Evolutionary conservation across 805 yeast species (phyloP).

Genomic region (Pichia cabralensis): DNA sequence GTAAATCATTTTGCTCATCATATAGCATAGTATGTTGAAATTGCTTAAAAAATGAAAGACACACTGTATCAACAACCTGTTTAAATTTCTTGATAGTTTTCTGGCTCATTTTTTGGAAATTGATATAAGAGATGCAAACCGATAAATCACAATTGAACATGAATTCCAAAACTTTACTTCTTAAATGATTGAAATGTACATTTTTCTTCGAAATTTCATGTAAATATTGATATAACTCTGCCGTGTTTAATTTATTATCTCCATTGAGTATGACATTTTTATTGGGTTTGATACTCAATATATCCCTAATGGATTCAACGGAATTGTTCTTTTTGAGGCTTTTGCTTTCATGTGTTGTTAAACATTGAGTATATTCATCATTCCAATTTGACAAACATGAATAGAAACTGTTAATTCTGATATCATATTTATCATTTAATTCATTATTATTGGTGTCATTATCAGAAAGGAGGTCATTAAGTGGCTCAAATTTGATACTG

Average conservation of each 20-base stretch:
- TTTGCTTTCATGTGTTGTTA: too few relatives aligned
- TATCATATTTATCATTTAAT: too few relatives aligned
- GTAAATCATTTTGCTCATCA: too few relatives aligned
- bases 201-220: slow-evolving; percentile 10
- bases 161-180: slow-evolving; percentile 19
- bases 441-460: too few relatives aligned
- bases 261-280: slow-evolving; percentile 6
- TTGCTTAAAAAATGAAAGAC: slow-evolving; percentile 15
- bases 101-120: too few relatives aligned
- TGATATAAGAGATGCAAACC: too few relatives aligned
- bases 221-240: slow-evolving; percentile 12
- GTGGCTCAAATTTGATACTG: too few relatives aligned
- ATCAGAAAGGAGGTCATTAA: too few relatives aligned
- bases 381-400: background rate
- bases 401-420: too few relatives aligned
- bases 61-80: slow-evolving; percentile 21
- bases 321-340: slow-evolving; percentile 4
- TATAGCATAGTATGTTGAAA: slow-evolving; percentile 6
- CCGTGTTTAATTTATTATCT: slow-evolving; percentile 13
- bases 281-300: slow-evolving; percentile 13
- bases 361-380: background rate
- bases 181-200: slow-evolving; percentile 21
- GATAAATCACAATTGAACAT: too few relatives aligned
- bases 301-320: slow-evolving; percentile 24
- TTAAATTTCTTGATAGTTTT: slow-evolving; percentile 15